Conservation (phyloP, 805 yeast genomes). For the Candida sithepensis region DNA sequence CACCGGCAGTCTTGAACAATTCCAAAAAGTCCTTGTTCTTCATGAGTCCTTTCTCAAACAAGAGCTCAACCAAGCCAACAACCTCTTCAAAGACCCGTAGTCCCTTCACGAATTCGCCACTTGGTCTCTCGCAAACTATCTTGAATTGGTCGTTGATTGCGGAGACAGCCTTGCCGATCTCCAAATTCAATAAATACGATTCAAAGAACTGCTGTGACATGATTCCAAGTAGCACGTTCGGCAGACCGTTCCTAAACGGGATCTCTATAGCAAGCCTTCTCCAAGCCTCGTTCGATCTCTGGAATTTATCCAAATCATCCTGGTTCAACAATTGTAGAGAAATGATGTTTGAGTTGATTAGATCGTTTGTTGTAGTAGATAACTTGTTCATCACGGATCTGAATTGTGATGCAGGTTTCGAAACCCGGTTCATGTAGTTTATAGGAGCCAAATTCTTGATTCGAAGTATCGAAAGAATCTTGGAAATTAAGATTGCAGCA, state of each 20-base stretch:
- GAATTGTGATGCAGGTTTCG: slow-evolving; percentile 61
- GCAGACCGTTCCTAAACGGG: slow-evolving; percentile 57
- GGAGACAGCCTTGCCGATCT: slow-evolving; percentile 11
- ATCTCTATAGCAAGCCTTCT: slow-evolving; percentile 45
- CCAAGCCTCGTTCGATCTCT: slow-evolving; percentile 52
- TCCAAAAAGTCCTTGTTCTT: slow-evolving; percentile 8
- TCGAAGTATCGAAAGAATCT: slow-evolving; percentile 45
- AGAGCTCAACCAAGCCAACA: slow-evolving; percentile 16
- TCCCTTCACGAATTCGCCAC: slow-evolving; percentile 17
- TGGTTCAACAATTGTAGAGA: slow-evolving; percentile 48
- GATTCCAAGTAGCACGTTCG: slow-evolving; percentile 63
- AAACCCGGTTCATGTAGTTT: slow-evolving; percentile 67
- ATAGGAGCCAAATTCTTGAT: slow-evolving; percentile 46
- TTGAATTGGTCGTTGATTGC: slow-evolving; percentile 17
- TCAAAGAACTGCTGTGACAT: slow-evolving; percentile 53
- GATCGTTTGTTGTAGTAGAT: slow-evolving; percentile 45
- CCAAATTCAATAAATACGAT: slow-evolving; percentile 14
- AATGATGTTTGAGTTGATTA: slow-evolving; percentile 49
- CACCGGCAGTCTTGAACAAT: slow-evolving; percentile 11
- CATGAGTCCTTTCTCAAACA: slow-evolving; percentile 17
- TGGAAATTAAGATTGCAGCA: slow-evolving; percentile 41
- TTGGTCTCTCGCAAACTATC: slow-evolving; percentile 17
- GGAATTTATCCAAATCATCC: slow-evolving; percentile 50
- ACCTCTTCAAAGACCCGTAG: slow-evolving; percentile 25
- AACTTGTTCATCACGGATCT: slow-evolving; percentile 60